Base-by-base conservation (phyloP, 2,329 filamentous ascomycete genomes). In the Knufia fluminis region DNA sequence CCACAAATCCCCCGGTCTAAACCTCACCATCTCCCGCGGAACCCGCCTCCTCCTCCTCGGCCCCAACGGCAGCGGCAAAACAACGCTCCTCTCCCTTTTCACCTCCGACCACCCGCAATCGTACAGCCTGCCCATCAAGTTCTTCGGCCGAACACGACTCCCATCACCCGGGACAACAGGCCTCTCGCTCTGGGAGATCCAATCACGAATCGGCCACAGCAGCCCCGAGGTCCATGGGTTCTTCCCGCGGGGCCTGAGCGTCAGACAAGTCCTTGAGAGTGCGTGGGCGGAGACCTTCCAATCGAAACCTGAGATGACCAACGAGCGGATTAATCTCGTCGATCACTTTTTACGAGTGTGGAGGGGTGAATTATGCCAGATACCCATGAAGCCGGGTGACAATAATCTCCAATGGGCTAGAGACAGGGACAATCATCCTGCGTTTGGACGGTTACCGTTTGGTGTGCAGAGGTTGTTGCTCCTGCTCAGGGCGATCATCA, bases 101-200 rank as follows among this genome's bases (percentile, higher is more conserved):
- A 94, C 87, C 52, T 97, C 91, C 1, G 92, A 98, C 61, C 92
- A 98, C 60, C 92, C 92, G 0, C 91, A 97, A 66, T 82, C 90
- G 0, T 98, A 97, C 65, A 87, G 86, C 0, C 78, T 90, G 20
- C 90, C 91, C 0, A 83, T 98, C 53, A 83, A 79, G 58, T 74
- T 96, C 12, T 97, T 98, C 63, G 88, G 89, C 1, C 80, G 81
- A 19, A 84, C 83, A 48, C 80, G 92, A 17, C 73, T 96, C 0
- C 89, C 91, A 0, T 79, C 85, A 49, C 77, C 78, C 0, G 85
- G 84, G 0, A 65, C 78, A 48, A 76, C 77, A 0, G 89, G 87
- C 0, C 80, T 97, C 28, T 94, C 87, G 0, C 85, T 96, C 51
- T 97, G 94, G 73, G 90, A 97, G 54, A 80, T 98, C 6, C 92